phyloP scores from a whole-genome alignment of 2,329 filamentous ascomycete genomes.

The Fusarium lyarnte region DNA sequence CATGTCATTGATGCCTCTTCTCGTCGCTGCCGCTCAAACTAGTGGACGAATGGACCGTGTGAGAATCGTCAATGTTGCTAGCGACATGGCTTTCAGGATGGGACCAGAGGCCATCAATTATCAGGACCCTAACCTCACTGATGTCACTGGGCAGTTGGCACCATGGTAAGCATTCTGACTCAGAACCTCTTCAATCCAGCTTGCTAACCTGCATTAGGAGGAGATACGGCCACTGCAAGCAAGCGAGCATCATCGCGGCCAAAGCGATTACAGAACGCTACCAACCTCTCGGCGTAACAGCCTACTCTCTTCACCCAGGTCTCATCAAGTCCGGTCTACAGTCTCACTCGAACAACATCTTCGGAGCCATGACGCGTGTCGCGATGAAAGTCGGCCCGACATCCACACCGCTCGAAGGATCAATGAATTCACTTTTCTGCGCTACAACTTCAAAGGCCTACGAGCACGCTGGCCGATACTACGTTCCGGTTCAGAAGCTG shows the following conservation, averaged over 20 bases:
- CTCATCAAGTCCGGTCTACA: slow-evolving; percentile 37
- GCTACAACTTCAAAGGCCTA: slow-evolving; percentile 27
- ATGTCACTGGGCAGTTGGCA: slow-evolving; percentile 17
- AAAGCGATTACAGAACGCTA: slow-evolving; percentile 36
- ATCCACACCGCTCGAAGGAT: slow-evolving; percentile 29
- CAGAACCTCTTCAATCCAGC: fast-evolving
- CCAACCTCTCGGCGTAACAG: slow-evolving; percentile 28
- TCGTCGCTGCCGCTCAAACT: slow-evolving; percentile 20
- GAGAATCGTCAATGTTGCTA: slow-evolving; percentile 40
- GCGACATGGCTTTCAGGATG: slow-evolving; percentile 29
- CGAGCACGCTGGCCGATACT: slow-evolving; percentile 20
- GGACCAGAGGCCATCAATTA: slow-evolving; percentile 35
- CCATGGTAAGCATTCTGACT: slow-evolving; percentile 7
- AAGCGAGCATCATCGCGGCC: slow-evolving; percentile 33
- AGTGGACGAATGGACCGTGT: slow-evolving; percentile 25
- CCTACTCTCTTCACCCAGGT: slow-evolving; percentile 39
- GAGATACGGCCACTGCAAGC: slow-evolving; percentile 37
- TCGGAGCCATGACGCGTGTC: slow-evolving; percentile 26
- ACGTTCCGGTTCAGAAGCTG: slow-evolving; percentile 32
- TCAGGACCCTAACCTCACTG: slow-evolving; percentile 37
- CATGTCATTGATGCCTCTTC: slow-evolving; percentile 23
- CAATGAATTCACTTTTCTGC: slow-evolving; percentile 37
- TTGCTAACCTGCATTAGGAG: slow-evolving; percentile 1
- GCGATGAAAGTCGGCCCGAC: slow-evolving; percentile 23
- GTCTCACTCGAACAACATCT: slow-evolving; percentile 10